phyloP scores from a whole-genome alignment of 345 rosid genomes.

The Theobroma cacao region DNA sequence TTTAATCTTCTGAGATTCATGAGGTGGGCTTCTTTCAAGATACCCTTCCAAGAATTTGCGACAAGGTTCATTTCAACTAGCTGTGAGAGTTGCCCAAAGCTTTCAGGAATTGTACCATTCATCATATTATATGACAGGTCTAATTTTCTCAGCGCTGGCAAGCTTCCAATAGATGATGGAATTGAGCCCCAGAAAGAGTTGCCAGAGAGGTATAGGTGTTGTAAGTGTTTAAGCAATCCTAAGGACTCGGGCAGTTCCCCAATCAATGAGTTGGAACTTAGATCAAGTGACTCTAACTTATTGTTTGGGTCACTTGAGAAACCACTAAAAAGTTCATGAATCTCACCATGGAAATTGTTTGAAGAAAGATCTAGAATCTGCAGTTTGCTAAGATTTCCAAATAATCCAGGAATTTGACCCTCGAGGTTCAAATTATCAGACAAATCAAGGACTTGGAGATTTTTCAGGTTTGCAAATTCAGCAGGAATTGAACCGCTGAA shows the following conservation, averaged over 20 bases:
- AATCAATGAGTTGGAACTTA: slow-evolving; percentile 35
- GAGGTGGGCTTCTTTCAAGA: slow-evolving; percentile 41
- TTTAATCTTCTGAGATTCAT: slow-evolving; percentile 33
- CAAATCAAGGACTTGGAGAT: slow-evolving; percentile 35
- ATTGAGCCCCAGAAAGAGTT: slow-evolving; percentile 49
- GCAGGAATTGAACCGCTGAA: slow-evolving; percentile 37
- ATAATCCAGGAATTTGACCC: slow-evolving; percentile 36
- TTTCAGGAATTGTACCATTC: slow-evolving; percentile 49
- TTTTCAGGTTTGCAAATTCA: slow-evolving; percentile 33
- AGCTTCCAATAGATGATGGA: slow-evolving; percentile 45
- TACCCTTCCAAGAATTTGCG: slow-evolving; percentile 48
- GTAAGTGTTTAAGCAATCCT: slow-evolving; percentile 35
- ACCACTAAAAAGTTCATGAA: slow-evolving; percentile 38
- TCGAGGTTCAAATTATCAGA: slow-evolving; percentile 35
- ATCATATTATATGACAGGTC: slow-evolving; percentile 46
- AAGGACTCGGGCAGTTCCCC: slow-evolving; percentile 51
- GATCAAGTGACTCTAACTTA: slow-evolving; percentile 32
- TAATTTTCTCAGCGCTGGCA: slow-evolving; percentile 31
- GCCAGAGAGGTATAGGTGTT: slow-evolving; percentile 31
- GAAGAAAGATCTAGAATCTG: slow-evolving; percentile 49
- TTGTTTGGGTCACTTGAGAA: slow-evolving; percentile 26
- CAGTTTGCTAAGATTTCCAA: slow-evolving; percentile 35
- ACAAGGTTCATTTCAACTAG: slow-evolving; percentile 36
- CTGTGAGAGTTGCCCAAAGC: slow-evolving; percentile 40
- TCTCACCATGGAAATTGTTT: slow-evolving; percentile 36